Base-by-base conservation (phyloP, 768 basidiomycete genomes). In the Dendrothele bispora region DNA sequence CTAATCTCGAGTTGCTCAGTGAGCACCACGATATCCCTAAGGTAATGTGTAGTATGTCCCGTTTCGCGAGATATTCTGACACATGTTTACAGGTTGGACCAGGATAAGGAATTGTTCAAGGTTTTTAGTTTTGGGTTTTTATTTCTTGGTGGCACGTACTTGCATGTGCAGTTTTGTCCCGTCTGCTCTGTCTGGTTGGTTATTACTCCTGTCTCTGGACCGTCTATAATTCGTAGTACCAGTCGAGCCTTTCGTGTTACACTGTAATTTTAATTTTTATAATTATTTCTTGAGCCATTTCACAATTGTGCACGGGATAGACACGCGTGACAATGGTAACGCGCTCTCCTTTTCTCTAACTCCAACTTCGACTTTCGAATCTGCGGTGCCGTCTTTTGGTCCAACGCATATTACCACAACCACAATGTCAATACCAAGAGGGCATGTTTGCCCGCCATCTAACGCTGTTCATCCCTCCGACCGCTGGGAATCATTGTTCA, bases 11-110 rank as follows among this genome's bases (percentile, higher is more conserved):
- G 68, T 71, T 80, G 49, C 77, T 94, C 48, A 90, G 88, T 65
- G 92, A 95, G 71, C 93, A 94, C 76, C 90, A 95, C 66, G 92
- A 95, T 64, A 93, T 94, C 59, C 92, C 92, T 32, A 94, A 95
- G 79, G 91, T 85, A 62, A 50, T 26, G 69, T 59, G 47, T 38
- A 44, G 36, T 37, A 24, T 15, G 48, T 45, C 20, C 32, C 49
- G 7, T 20, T 22, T 11, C 35, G 38, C 26, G 51, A 57, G 28
- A 48, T 46, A 8, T 49, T 58, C 18, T 49, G 27, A 30, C 30
- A 42, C 54, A 52, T 50, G 42, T 39, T 46, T 39, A 43, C 57
- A 92, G 90, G 90, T 92, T 63, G 90, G 90, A 51, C 90, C 90
- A 37, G 90, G 90, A 71, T 92, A 84, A 90, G 58, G 70, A 51